Conservation (phyloP, 306 rosid species). For the Vigna mungo region DNA sequence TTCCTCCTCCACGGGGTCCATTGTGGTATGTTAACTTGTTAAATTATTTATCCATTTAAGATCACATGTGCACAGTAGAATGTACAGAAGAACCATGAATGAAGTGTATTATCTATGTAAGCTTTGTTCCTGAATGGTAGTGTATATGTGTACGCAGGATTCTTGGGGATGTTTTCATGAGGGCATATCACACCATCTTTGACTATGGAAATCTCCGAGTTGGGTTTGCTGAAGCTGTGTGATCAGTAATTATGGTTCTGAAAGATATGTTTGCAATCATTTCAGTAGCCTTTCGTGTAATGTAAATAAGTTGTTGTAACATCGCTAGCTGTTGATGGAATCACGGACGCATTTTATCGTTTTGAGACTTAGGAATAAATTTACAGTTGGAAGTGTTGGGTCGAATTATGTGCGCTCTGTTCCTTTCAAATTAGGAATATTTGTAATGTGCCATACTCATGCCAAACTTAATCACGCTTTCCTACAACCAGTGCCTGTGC, state of each 20-base stretch:
- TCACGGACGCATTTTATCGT: conserved; percentile 20
- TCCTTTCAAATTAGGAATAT: no score
- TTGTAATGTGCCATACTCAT: neutral
- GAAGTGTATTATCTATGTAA: neutral
- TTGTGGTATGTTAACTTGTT: conserved; percentile 62
- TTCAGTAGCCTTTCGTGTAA: conserved; percentile 5
- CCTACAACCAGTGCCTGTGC: neutral
- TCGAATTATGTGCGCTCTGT: no score
- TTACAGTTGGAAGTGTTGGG: neutral
- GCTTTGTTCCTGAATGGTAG: conserved; percentile 1
- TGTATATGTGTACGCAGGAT: conserved; percentile 64
- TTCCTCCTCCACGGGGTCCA: conserved; percentile 81
- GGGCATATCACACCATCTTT: conserved; percentile 82
- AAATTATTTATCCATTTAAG: conserved; percentile 7
- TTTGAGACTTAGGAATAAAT: conserved; percentile 3
- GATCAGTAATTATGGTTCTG: conserved; percentile 38
- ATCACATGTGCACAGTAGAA: conserved; percentile 25
- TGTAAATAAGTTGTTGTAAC: conserved; percentile 40
- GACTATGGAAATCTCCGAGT: conserved; percentile 71
- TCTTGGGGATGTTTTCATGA: conserved; percentile 90
- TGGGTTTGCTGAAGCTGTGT: conserved; percentile 79
- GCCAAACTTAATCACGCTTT: neutral
- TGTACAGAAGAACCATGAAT: conserved; percentile 32
- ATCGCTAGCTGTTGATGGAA: conserved; percentile 9
- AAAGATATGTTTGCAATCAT: conserved; percentile 18